Conservation (phyloP, 331 rosid genomes). For the Quercus lobata region DNA sequence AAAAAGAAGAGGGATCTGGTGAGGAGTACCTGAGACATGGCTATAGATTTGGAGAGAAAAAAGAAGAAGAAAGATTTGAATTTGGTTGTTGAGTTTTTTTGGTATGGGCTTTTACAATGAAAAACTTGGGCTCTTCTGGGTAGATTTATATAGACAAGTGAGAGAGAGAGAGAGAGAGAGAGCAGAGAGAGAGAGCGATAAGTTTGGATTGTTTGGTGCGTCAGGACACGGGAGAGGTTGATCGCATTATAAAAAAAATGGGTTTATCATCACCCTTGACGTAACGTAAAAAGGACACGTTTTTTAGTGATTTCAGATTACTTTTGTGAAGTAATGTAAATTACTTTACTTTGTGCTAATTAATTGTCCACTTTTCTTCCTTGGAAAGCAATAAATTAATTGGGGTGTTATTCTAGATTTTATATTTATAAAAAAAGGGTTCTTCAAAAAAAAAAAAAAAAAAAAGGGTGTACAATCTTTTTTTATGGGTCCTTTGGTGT, state of each 20-base stretch:
- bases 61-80: not conserved
- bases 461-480: too few species aligned
- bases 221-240: too few species aligned
- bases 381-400: too few species aligned
- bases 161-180: not conserved
- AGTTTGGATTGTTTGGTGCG: not conserved
- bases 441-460: too few species aligned
- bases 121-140: not conserved
- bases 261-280: not conserved
- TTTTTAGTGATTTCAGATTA: not conserved
- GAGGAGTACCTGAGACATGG: constrained; percentile 1
- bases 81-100: not conserved
- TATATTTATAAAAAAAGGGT: too few species aligned
- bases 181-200: not conserved
- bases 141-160: not conserved
- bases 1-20: not conserved
- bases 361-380: too few species aligned
- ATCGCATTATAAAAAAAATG: too few species aligned
- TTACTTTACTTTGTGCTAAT: too few species aligned
- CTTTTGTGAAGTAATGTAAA: too few species aligned
- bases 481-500: too few species aligned
- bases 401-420: too few species aligned
- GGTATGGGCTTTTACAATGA: too few species aligned
- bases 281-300: not conserved
- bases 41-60: not conserved